Evolutionary conservation across 2,329 filamentous ascomycete species (phyloP), one percentile per base, ranked within the genome.

Genomic region (Macrophomina phaseolina): DNA sequence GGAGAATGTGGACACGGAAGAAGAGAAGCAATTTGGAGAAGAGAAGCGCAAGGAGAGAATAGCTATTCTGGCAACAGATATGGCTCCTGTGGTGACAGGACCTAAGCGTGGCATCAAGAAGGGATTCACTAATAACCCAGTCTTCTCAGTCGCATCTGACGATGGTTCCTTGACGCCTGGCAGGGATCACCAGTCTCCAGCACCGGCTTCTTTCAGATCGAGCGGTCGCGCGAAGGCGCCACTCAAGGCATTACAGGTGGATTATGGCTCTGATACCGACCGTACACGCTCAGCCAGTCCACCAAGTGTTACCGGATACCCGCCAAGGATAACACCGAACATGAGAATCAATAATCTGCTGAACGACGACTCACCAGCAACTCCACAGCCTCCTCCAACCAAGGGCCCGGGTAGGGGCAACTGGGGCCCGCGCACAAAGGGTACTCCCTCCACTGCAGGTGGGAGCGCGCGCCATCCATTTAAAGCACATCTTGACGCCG

Each of bases 1-100:
- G 32, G 92, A 95, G 78, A 95, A 95, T 72, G 86, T 92, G 4
- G 92, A 95, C 74, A 88, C 90, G 0, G 81, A 82, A 16, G 87
- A 89, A 66, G 91, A 94, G 78, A 80, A 88, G 66, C 85, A 86
- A 2, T 94, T 92, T 79, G 91, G 91, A 34, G 83, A 87, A 69
- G 83, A 86, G 71, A 94, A 93, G 81, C 87, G 91, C 78, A 89
- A 87, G 73, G 91, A 92, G 77, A 84, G 91, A 62, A 90, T 89
- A 70, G 75, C 80, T 72, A 94, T 94, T 69, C 85, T 94, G 61
- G 89, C 90, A 69, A 89, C 89, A 73, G 91, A 94, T 72, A 90
- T 91, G 75, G 88, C 87, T 34, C 90, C 89, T 67, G 82, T 90
- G 5, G 88, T 84, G 71, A 83, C 82, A 7, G 82, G 82, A 6